These are phyloP conservation scores for Colletotrichum simmondsii DNA, from an alignment of 2,329 filamentous ascomycete species.

Conservation along the genomic window DNA sequence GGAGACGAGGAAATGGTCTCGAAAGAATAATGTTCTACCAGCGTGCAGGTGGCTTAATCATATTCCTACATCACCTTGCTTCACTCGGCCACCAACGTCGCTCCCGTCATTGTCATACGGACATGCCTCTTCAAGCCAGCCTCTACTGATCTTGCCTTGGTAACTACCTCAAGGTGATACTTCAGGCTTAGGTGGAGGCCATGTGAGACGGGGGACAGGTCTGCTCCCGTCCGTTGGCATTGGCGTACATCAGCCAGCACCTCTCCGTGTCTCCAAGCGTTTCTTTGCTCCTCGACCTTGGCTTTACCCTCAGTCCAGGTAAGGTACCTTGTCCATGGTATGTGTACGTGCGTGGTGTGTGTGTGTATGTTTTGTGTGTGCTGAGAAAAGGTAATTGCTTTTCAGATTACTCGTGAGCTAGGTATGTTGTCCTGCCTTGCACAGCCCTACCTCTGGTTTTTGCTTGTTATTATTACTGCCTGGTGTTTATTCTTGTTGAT, in stretches of 20 bases:
- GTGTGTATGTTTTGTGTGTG: background rate
- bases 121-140: background rate
- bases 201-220: background rate
- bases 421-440: background rate
- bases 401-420: background rate
- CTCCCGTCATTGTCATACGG: background rate
- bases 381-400: background rate
- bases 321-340: background rate
- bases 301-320: background rate
- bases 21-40: background rate
- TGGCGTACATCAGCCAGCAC: background rate
- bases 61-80: background rate
- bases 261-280: background rate
- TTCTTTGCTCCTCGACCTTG: background rate
- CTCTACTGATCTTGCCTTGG: background rate
- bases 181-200: background rate
- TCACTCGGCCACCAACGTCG: background rate
- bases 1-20: too few species aligned
- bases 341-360: background rate
- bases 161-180: background rate
- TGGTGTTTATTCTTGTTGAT: background rate
- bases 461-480: background rate
- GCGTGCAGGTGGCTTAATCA: background rate
- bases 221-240: slow-evolving; percentile 4
- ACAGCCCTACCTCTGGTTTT: background rate